Conservation (phyloP, 768 basidiomycete species). For the Hirschioporus abietinus region DNA sequence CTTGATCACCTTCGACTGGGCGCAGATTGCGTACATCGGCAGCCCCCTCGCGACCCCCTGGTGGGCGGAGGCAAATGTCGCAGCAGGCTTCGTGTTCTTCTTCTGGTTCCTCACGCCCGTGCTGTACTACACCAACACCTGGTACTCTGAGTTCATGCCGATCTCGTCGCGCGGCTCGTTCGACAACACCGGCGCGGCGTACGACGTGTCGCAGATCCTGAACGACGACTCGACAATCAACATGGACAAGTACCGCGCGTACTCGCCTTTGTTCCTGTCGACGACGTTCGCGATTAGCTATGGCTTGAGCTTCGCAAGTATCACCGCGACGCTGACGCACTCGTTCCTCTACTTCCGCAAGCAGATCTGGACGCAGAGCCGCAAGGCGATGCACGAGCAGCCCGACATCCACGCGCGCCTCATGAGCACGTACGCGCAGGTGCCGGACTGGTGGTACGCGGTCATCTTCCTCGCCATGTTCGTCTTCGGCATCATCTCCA, state of each 20-base stretch:
- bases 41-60: conserved; percentile 76
- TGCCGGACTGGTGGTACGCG: conserved; percentile 24
- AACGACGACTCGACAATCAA: conserved; percentile 30
- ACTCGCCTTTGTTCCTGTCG: conserved; percentile 41
- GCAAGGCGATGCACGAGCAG: conserved; percentile 25
- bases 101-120: conserved; percentile 49
- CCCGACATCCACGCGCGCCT: conserved; percentile 31
- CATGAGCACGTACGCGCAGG: conserved; percentile 28
- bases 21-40: conserved; percentile 59
- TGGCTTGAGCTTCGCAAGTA: conserved; percentile 17
- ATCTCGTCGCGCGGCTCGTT: conserved; percentile 34
- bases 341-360: conserved; percentile 27
- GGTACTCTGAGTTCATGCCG: conserved; percentile 30
- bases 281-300: conserved; percentile 22
- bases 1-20: conserved; percentile 78
- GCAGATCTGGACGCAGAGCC: conserved; percentile 23
- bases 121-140: conserved; percentile 32
- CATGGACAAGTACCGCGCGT: conserved; percentile 31
- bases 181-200: conserved; percentile 35
- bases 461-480: conserved; percentile 26
- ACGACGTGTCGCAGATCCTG: conserved; percentile 37
- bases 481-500: conserved; percentile 28
- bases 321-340: conserved; percentile 10
- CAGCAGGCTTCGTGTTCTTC: conserved; percentile 51
- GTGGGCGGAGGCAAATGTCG: conserved; percentile 76